Evolutionary conservation across 2,329 filamentous ascomycete genomes (phyloP).

Genomic region (Penicillium sp.): DNA sequence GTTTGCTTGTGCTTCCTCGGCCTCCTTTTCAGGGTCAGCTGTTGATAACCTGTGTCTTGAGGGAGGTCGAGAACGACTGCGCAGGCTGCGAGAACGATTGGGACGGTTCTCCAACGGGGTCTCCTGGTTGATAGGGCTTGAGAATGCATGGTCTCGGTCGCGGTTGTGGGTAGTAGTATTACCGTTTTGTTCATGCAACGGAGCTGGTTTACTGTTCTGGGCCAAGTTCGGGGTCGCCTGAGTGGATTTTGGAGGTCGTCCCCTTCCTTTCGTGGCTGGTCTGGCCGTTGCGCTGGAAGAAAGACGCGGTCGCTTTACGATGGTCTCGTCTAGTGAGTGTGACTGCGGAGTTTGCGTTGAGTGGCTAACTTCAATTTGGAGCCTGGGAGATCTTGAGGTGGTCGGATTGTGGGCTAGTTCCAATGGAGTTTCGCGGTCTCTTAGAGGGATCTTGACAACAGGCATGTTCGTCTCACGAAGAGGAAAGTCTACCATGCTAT

Average conservation of each 20-base stretch:
- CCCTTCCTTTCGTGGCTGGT: constrained; percentile 25
- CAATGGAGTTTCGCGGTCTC: constrained; percentile 20
- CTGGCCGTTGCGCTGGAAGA: constrained; percentile 14
- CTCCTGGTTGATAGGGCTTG: constrained; percentile 20
- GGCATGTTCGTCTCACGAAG: constrained; percentile 28
- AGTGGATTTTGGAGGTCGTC: constrained; percentile 38
- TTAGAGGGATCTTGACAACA: constrained; percentile 33
- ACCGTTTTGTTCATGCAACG: constrained; percentile 24
- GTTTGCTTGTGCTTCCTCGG: background rate
- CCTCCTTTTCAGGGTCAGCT: background rate
- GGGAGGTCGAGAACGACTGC: constrained; percentile 25
- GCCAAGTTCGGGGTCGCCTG: constrained; percentile 17
- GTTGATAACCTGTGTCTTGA: constrained; percentile 3
- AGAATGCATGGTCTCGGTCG: constrained; percentile 18
- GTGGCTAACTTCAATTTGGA: constrained; percentile 24
- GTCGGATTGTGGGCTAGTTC: constrained; percentile 15
- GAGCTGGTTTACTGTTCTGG: constrained; percentile 22
- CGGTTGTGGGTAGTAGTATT: constrained; percentile 22
- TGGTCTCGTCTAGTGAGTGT: constrained; percentile 18
- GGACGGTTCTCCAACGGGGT: constrained; percentile 13
- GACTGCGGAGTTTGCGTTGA: constrained; percentile 14
- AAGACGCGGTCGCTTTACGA: constrained; percentile 39
- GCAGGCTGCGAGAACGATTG: constrained; percentile 21
- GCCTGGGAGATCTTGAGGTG: constrained; percentile 16
- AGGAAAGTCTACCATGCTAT: constrained; percentile 34